Base-by-base conservation (phyloP, 108 stramenopile species). In the Craspedostauros australis region DNA sequence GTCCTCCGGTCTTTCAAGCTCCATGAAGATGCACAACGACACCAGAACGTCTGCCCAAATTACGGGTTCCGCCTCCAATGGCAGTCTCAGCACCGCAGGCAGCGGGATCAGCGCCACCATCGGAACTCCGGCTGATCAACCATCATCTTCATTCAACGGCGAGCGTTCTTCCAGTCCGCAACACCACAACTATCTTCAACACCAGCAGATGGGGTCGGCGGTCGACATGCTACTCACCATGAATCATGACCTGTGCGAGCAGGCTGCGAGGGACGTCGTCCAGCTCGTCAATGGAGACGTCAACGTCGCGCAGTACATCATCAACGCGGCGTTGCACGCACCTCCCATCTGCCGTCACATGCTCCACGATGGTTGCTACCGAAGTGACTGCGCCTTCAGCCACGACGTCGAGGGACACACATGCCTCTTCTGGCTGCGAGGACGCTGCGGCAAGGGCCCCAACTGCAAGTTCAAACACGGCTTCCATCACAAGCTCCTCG, bases 381-480 rank as follows among this genome's bases (percentile, higher is more conserved):
- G 86, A n/a, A 73, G 71, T 30, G 86, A 88, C 47, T 88, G 86
- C 59, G 72, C 69, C 22, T 88, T 82, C 65, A 79, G 77, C 27
- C 86, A 88, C 46, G 80, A 84, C 44, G 63, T 88, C 12, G 80
- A 70, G 1, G 79, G 82, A 9, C 73, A 80, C 26, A 82, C 82
- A 1, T 88, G 86, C 46, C 45, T 82, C 27, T 88, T 88, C 46
- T 88, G 86, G 86, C 26, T 88, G 14, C 71, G 80, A 28, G 86
- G 86, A 12, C 67, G 82, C 15, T 88, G 86, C 54, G 66, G 72
- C 6, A 82, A 82, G 39, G 76, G 73, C 8, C 54, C 50, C n/a
- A 39, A 57, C 23, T 88, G 86, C 59, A 77, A 66, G 9, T 88
- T 88, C 36, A 37, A 76, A 37, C 86, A 88, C 40, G 82, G 82